Percentiles rank a stretch among this genome's conserved stretches.
phyloP scores from a whole-genome alignment of 2,329 filamentous ascomycete genomes.

The Seiridium unicorne region DNA sequence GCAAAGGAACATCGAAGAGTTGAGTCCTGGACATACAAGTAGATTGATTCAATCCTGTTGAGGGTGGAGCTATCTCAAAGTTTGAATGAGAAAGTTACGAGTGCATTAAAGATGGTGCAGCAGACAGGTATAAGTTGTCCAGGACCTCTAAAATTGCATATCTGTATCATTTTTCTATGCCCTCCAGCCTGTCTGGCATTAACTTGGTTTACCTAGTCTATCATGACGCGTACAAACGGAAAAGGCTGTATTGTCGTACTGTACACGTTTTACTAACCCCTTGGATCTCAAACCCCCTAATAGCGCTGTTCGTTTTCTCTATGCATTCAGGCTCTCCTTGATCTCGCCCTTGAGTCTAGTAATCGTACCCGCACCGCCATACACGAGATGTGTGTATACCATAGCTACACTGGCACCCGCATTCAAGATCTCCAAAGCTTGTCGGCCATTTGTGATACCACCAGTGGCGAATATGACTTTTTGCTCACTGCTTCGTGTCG shows the following conservation, averaged over 20 bases:
- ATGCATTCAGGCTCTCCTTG: conserved; percentile 34
- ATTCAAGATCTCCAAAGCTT: conserved; percentile 79
- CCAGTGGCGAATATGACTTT: conserved; percentile 94
- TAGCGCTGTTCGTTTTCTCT: background rate
- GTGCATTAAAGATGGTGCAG: too few relatives aligned
- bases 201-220: too few relatives aligned
- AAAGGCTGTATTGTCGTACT: background rate
- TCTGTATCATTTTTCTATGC: too few relatives aligned
- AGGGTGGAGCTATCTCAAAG: too few relatives aligned
- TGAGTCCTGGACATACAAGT: too few relatives aligned
- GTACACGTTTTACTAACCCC: background rate
- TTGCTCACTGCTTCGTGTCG: conserved; percentile 66
- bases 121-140: too few relatives aligned
- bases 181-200: too few relatives aligned
- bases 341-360: conserved; percentile 66
- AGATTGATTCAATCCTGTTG: too few relatives aligned
- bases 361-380: conserved; percentile 62
- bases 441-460: conserved; percentile 83
- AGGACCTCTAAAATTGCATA: too few relatives aligned
- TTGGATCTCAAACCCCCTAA: too few relatives aligned
- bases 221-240: background rate
- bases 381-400: conserved; percentile 78
- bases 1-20: too few relatives aligned
- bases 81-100: too few relatives aligned
- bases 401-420: conserved; percentile 89